phyloP scores from a whole-genome alignment of 441 rosid genomes.

The Syzygium malaccense region DNA sequence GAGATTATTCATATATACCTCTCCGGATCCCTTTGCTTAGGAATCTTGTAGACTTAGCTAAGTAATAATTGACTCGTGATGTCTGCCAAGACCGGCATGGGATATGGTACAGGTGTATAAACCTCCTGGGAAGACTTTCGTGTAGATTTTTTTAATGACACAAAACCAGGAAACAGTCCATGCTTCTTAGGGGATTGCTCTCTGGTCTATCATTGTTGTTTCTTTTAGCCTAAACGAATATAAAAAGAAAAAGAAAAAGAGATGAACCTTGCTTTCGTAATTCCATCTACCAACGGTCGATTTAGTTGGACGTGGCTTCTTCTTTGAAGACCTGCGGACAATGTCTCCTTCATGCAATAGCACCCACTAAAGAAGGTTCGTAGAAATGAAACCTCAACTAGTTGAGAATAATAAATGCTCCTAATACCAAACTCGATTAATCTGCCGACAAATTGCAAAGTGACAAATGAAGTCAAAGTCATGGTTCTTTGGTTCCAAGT shows the following conservation, averaged over 20 bases:
- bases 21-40: not conserved
- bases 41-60: not conserved
- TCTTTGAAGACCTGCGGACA: not conserved
- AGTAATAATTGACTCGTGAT: not conserved
- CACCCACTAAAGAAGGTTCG: not conserved
- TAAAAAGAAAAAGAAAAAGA: not conserved
- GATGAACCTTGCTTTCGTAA: not conserved
- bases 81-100: not conserved
- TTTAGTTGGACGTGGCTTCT: not conserved
- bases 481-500: not conserved
- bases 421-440: not conserved
- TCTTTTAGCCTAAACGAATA: not conserved
- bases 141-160: not conserved
- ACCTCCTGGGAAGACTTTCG: not conserved
- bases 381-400: not conserved
- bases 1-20: not conserved
- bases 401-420: constrained; percentile 32
- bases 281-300: not conserved
- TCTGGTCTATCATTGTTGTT: not conserved
- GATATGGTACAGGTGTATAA: not conserved
- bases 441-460: not conserved
- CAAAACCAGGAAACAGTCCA: not conserved
- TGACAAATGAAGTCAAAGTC: not conserved
- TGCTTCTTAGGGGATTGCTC: not conserved
- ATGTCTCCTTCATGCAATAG: constrained; percentile 59